phyloP scores from a whole-genome alignment of 106 monocot species.

The Platanthera zijinensis region DNA sequence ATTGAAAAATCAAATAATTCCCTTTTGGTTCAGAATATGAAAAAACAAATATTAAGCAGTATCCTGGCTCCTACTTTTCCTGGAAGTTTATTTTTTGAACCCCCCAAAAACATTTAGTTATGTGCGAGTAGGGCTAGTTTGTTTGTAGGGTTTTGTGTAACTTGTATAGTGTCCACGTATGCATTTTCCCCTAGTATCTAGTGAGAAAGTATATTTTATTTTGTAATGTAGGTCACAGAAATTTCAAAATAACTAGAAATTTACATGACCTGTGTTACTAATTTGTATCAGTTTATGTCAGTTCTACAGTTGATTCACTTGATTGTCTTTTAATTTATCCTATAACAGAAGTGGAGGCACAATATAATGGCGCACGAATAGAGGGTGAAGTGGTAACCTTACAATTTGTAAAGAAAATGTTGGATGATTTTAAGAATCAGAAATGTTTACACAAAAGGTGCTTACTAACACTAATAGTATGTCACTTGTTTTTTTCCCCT shows the following conservation, averaged over 20 bases:
- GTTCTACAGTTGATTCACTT: not conserved
- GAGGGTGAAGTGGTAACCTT: conserved; percentile 83
- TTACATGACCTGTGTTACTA: not conserved
- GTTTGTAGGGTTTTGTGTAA: too few species aligned
- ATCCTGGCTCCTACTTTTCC: too few species aligned
- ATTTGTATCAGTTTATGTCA: conserved; percentile 1
- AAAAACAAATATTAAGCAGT: too few species aligned
- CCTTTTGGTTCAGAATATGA: too few species aligned
- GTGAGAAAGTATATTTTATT: not conserved
- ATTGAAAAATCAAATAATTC: too few species aligned
- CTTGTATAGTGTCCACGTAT: too few species aligned
- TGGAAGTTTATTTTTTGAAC: too few species aligned
- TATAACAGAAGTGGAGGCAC: conserved; percentile 72
- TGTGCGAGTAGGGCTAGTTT: too few species aligned
- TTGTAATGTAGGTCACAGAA: not conserved
- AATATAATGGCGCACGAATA: conserved; percentile 87
- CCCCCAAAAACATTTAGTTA: too few species aligned
- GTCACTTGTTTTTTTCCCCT: not conserved
- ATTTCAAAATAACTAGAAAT: not conserved
- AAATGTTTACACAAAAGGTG: conserved; percentile 85
- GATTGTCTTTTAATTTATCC: not conserved
- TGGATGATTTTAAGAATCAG: conserved; percentile 86
- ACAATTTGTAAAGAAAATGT: conserved; percentile 89
- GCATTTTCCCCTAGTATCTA: too few species aligned
- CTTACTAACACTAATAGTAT: not conserved